A percentile compares a stretch with the other conserved stretches of the same genome.
Conservation (phyloP, 2,329 filamentous ascomycete genomes). For the Monosporascus sp. region DNA sequence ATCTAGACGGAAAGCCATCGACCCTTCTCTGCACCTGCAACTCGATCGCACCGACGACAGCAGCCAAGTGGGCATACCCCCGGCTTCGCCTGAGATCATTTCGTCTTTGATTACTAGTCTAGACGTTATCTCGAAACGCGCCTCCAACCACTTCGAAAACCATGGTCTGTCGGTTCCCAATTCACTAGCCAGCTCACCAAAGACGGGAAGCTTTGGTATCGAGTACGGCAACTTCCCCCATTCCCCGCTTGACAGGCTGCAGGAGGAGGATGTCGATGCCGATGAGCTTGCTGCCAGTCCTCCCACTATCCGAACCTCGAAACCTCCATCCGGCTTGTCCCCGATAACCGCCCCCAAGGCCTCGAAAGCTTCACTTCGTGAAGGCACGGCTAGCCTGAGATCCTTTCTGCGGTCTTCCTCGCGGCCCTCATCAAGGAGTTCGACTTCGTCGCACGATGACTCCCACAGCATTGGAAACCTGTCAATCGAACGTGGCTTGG, state of each 20-base stretch:
- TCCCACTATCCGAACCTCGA: conserved; percentile 75
- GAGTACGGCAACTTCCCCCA: conserved; percentile 64
- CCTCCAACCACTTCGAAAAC: conserved; percentile 64
- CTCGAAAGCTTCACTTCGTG: conserved; percentile 42
- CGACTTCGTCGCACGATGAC: conserved; percentile 52
- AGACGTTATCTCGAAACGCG: conserved; percentile 61
- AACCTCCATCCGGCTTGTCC: conserved; percentile 72
- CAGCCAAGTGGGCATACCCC: conserved; percentile 26
- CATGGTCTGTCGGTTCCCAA: conserved; percentile 35
- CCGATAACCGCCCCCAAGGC: conserved; percentile 60
- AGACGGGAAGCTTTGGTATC: conserved; percentile 57
- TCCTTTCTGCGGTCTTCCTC: conserved; percentile 54
- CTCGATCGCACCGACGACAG: conserved; percentile 17
- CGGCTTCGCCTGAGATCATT: conserved; percentile 64
- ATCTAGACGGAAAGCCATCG: conserved; percentile 25
- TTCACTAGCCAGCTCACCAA: conserved; percentile 33
- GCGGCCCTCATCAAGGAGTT: conserved; percentile 55
- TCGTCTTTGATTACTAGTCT: conserved; percentile 65
- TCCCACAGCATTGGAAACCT: conserved; percentile 58
- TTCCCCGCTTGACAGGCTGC: conserved; percentile 42
- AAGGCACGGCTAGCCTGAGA: conserved; percentile 46
- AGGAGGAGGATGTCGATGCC: conserved; percentile 42
- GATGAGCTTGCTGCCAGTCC: conserved; percentile 58
- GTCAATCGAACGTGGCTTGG: conserved; percentile 53
- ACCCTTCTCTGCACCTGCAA: conserved; percentile 24